Conservation (phyloP, 1,284 basidiomycete species). For the Cutaneotrichosporon curvatum region DNA sequence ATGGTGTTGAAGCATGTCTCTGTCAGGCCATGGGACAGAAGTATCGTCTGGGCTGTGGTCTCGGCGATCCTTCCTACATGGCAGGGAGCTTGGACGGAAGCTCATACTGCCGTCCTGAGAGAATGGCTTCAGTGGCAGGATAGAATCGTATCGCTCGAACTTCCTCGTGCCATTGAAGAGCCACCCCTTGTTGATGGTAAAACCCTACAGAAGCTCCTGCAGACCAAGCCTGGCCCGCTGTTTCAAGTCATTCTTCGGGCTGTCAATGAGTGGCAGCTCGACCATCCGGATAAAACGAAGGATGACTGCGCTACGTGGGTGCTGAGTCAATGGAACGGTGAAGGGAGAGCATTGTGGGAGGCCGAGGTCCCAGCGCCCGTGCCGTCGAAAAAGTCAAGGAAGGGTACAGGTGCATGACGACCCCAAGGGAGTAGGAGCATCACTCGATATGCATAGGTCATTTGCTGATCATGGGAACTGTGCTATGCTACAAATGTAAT, state of each 20-base stretch:
- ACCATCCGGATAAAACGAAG: conserved; percentile 58
- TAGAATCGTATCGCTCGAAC: conserved; percentile 57
- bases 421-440: too few species aligned
- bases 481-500: too few species aligned
- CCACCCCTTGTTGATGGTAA: conserved; percentile 70
- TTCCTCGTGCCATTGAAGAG: conserved; percentile 58
- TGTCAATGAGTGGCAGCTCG: conserved; percentile 75
- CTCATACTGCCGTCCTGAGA: conserved; percentile 52
- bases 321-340: conserved; percentile 26
- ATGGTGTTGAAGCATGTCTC: conserved; percentile 24
- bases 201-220: conserved; percentile 56
- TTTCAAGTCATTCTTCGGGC: conserved; percentile 57
- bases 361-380: conserved; percentile 5
- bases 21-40: conserved; percentile 55
- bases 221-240: conserved; percentile 60
- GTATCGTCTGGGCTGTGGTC: conserved; percentile 66
- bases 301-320: conserved; percentile 68
- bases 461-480: too few species aligned
- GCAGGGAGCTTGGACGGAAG: conserved; percentile 48
- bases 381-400: conserved; percentile 11
- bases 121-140: conserved; percentile 60
- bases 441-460: too few species aligned
- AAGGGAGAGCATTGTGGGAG: conserved; percentile 12
- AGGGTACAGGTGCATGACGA: conserved; percentile 7
- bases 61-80: conserved; percentile 61